Base-by-base conservation (phyloP, 345 rosid species). In the Dovyalis caffra region DNA sequence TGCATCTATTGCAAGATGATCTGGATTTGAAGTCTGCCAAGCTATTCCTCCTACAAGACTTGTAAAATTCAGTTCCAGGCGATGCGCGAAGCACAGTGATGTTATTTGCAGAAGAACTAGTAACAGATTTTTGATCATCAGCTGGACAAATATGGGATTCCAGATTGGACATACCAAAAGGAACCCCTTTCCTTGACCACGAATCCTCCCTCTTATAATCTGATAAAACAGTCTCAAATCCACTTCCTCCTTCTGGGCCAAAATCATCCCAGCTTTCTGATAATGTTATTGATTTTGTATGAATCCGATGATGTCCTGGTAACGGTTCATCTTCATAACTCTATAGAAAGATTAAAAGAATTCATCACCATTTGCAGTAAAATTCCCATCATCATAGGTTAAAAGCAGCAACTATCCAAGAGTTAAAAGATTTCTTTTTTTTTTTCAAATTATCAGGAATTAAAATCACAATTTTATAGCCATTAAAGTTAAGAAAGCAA, bases 321-420 rank as follows among this genome's bases (percentile, higher is more conserved):
- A 85, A 69, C 7, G 87, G 78, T 79, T 91, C 98, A 71, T 89
- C 96, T 38, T 87, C 98, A 73, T 95, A 95, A 83, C 94, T 91
- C 99, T 95, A 90, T 78, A 77, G 65, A 71, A 67, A 43, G 37
- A 64, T 21, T 6, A 28, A 26, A 12, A 6, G 20, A 32, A 43
- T 40, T 65, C 29, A 21, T 34, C 21, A 2, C 34, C 18, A 31
- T 32, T 63, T 28, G 40, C 9, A 18, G 21, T 43, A 43, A 12
- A 43, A 43, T 16, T 3, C 14, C 61, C 28, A 56, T 56, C 3
- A 3, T n/a, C 61, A 56, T 3, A 34, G 31, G 7, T 2, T 45
- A 34, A 66, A 20, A 5, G 40, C 20, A 12, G 28, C 10, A 68
- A 49, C 20, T 3, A 14, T 2, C 9, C 29, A 16, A 69, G 38